Evolutionary conservation across 441 rosid species (phyloP), one percentile per base, ranked within the genome.

Genomic region (Corymbia citriodora): DNA sequence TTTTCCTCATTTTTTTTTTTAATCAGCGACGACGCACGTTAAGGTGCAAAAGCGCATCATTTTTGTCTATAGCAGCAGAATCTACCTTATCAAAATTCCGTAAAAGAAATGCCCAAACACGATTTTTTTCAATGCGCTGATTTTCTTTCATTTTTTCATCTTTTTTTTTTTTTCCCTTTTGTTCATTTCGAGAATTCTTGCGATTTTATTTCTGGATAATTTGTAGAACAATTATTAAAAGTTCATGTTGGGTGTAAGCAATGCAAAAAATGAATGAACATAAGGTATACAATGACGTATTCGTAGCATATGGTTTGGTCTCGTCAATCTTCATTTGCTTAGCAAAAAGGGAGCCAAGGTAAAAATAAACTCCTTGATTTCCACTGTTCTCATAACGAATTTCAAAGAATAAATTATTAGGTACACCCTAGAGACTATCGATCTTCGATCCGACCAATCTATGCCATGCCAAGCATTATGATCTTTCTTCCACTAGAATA

Each of bases 11-110:
- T 55, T 27, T 27, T 61, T 25, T 11, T 61, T 61, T 61, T 27
- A 61, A 61, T 27, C 8, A 27, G 3, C 1, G 14, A 61, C 68
- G 6, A 27, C 3, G 0, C 16, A 11, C 14, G 31, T 27, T 61
- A 5, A 15, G 2, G 16, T n/a, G n/a, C n/a, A n/a, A n/a, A n/a
- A 61, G 31, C 1, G 8, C 68, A 61, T 61, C 16, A 4, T 52
- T 52, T 52, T 61, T 61, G 68, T 61, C 8, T 61, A 27, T 0
- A 11, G 68, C 27, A 10, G n/a, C 27, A 25, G 14, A 59, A 59
- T 27, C 65, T 29, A 59, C 14, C 11, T 2, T 29, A 59, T 59
- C 7, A 59, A 59, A 25, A 59, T 59, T 59, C n/a, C 29, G 13
- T 59, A 10, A 59, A 59, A 59, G 63, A 23, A 59, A 59, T 50